Conservation (phyloP, 2,329 filamentous ascomycete species). For the Albifimbria verrucaria region DNA sequence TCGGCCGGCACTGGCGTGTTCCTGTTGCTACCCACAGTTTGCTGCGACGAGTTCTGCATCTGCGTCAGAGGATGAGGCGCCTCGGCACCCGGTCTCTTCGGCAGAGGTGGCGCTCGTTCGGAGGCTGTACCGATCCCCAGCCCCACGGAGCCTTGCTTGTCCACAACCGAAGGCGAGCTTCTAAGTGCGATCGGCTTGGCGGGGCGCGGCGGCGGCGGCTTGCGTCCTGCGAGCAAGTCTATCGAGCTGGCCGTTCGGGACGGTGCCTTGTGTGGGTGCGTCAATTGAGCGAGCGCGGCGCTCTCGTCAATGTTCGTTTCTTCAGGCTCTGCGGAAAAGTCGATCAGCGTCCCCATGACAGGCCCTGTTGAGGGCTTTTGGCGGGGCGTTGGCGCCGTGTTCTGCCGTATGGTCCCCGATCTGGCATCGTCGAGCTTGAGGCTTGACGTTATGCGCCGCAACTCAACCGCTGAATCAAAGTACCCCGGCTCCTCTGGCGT, state of each 20-base stretch:
- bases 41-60: constrained; percentile 37
- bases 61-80: constrained; percentile 36
- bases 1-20: constrained; percentile 8
- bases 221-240: constrained; percentile 27
- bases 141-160: constrained; percentile 11
- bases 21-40: constrained; percentile 19
- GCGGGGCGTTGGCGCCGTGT: constrained; percentile 13
- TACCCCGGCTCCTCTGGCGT: constrained; percentile 69
- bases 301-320: constrained; percentile 31
- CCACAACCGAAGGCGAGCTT: constrained; percentile 34
- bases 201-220: constrained; percentile 51
- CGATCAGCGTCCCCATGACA: constrained; percentile 57
- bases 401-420: constrained; percentile 21
- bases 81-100: constrained; percentile 27
- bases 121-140: neutral
- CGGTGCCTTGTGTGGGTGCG: constrained; percentile 12
- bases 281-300: constrained; percentile 25
- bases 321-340: constrained; percentile 53
- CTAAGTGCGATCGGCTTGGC: constrained; percentile 55
- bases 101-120: constrained; percentile 28
- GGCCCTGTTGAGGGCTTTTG: constrained; percentile 24
- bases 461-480: constrained; percentile 62
- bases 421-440: constrained; percentile 21
- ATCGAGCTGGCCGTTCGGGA: constrained; percentile 19
- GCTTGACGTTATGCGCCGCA: constrained; percentile 21